phyloP scores from a whole-genome alignment of 768 basidiomycete genomes.

The Hypholoma sublateritium region DNA sequence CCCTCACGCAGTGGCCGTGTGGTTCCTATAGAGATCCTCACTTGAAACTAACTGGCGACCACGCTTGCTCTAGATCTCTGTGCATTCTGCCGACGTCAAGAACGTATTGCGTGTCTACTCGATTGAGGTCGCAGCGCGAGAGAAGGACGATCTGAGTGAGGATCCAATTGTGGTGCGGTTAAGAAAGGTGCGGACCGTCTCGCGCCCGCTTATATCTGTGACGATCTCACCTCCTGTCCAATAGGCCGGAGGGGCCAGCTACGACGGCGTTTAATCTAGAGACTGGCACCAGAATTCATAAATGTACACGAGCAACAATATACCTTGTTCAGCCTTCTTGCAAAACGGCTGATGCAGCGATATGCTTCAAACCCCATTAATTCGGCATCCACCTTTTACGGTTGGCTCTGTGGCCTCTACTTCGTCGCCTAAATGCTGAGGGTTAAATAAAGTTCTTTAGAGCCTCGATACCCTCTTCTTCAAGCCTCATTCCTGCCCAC shows the following conservation, averaged over 20 bases:
- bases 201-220: constrained; percentile 9
- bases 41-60: constrained; percentile 17
- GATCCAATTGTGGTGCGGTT: constrained; percentile 80
- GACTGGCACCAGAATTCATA: constrained; percentile 2
- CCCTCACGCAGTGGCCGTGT: constrained; percentile 16
- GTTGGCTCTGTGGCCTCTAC: constrained; percentile 8
- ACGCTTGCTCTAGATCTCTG: constrained; percentile 68
- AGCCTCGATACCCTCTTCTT: constrained; percentile 62
- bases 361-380: constrained; percentile 5
- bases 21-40: constrained; percentile 33
- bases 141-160: constrained; percentile 84
- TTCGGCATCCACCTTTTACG: not conserved
- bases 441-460: constrained; percentile 47
- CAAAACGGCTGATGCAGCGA: not conserved
- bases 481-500: constrained; percentile 88
- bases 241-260: constrained; percentile 86
- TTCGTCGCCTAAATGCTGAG: constrained; percentile 8
- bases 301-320: constrained; percentile 1
- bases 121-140: constrained; percentile 84
- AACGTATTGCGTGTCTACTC: constrained; percentile 72
- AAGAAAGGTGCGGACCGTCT: constrained; percentile 61
- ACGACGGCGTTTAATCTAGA: constrained; percentile 67
- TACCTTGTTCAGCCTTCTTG: too few species aligned
- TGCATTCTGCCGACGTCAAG: constrained; percentile 90
- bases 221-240: constrained; percentile 3